These are phyloP conservation scores for Tricholoma saponaceum DNA, from an alignment of 768 basidiomycete species.

Conservation along the genomic window DNA sequence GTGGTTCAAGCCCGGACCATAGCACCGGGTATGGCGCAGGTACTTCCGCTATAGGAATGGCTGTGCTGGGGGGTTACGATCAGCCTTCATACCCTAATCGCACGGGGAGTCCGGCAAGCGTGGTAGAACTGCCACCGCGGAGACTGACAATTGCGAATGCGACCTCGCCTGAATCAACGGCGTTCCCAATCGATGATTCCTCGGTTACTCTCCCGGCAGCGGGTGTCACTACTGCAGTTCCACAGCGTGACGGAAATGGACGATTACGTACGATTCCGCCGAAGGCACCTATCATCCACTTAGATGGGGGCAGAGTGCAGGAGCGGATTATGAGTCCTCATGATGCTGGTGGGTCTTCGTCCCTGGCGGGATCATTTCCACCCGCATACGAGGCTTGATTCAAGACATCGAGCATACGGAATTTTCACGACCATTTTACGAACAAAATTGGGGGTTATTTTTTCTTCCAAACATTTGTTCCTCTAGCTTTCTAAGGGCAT, in stretches of 20 bases:
- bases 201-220: neutral
- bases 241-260: slow-evolving; percentile 19
- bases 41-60: slow-evolving; percentile 14
- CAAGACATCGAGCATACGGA: neutral
- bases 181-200: slow-evolving; percentile 2
- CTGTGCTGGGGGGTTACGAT: slow-evolving; percentile 10
- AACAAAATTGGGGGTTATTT: neutral
- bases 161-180: slow-evolving; percentile 8
- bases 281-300: slow-evolving; percentile 33
- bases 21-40: slow-evolving; percentile 17
- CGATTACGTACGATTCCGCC: slow-evolving; percentile 22
- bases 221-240: neutral
- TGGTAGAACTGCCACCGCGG: slow-evolving; percentile 32
- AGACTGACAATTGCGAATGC: slow-evolving; percentile 37
- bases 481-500: neutral
- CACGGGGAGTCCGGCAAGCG: slow-evolving; percentile 38
- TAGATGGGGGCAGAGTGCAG: slow-evolving; percentile 34
- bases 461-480: neutral
- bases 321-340: neutral
- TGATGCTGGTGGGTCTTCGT: neutral
- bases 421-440: neutral
- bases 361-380: neutral
- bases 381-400: slow-evolving; percentile 14
- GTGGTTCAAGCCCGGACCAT: slow-evolving; percentile 10
- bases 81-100: slow-evolving; percentile 19